phyloP scores from a whole-genome alignment of 768 basidiomycete genomes.

The Postia placenta region DNA sequence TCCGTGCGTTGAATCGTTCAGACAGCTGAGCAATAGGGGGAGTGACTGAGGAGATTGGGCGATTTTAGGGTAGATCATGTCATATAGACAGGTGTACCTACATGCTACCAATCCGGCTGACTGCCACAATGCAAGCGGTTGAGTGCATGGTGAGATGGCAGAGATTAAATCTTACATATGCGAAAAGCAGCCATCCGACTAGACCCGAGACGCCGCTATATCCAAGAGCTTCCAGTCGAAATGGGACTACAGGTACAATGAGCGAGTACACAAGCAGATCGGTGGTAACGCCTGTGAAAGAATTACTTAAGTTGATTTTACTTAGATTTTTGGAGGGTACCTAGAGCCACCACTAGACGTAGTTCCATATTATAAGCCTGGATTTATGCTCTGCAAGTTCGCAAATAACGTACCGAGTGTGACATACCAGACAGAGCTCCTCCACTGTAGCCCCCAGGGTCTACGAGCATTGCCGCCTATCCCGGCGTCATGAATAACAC shows the following conservation, averaged over 20 bases:
- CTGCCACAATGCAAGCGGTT: constrained; percentile 9
- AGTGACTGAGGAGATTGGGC: constrained; percentile 23
- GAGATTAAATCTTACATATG: constrained; percentile 25
- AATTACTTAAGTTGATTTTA: neutral
- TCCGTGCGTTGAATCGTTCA: constrained; percentile 28
- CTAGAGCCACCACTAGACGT: constrained; percentile 23
- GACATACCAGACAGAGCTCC: constrained; percentile 29
- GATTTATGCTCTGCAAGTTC: too few relatives aligned
- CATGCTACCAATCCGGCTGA: constrained; percentile 28
- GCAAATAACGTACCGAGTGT: constrained; percentile 27
- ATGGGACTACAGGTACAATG: constrained; percentile 35
- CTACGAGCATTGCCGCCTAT: too few relatives aligned
- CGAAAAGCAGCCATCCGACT: constrained; percentile 35
- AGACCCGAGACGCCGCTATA: constrained; percentile 28
- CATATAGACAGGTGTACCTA: constrained; percentile 7
- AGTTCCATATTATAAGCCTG: neutral
- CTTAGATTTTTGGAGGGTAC: too few relatives aligned
- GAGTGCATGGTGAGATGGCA: too few relatives aligned
- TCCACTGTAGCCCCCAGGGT: constrained; percentile 28
- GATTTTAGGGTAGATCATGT: neutral
- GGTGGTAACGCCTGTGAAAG: constrained; percentile 23
- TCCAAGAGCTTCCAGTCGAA: constrained; percentile 29
- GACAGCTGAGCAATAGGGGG: constrained; percentile 30
- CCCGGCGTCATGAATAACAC: too few relatives aligned
- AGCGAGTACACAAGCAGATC: constrained; percentile 33